Evolutionary conservation across 2,329 filamentous ascomycete species (phyloP).

Genomic region (Epichloe brachyelytri): DNA sequence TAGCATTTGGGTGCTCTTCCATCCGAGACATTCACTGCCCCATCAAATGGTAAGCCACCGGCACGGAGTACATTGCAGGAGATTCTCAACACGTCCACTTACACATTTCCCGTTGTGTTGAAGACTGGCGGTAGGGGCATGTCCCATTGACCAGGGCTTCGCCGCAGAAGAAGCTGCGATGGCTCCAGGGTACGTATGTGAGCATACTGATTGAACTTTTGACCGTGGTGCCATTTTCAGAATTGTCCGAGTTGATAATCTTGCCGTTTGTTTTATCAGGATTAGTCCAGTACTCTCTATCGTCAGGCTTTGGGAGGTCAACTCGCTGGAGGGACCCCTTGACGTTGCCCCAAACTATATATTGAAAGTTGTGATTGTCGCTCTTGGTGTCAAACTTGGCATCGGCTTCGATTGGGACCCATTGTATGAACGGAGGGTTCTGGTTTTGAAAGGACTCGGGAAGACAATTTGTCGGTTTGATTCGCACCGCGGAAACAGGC

Average conservation of each 20-base stretch:
- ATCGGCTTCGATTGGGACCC: constrained; percentile 61
- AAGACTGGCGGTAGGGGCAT: constrained; percentile 68
- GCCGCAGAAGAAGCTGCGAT: constrained; percentile 52
- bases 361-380: constrained; percentile 50
- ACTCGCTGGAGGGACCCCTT: constrained; percentile 51
- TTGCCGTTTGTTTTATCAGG: constrained; percentile 54
- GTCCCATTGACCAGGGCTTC: constrained; percentile 41
- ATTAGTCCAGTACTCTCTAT: constrained; percentile 50
- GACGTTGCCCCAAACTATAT: constrained; percentile 87
- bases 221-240: constrained; percentile 58
- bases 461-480: constrained; percentile 81
- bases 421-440: constrained; percentile 57
- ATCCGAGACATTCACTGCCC: neutral
- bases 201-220: constrained; percentile 60
- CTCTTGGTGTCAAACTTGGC: constrained; percentile 56
- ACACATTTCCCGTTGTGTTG: constrained; percentile 19
- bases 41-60: too few relatives aligned
- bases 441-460: constrained; percentile 42
- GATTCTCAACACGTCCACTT: constrained; percentile 1
- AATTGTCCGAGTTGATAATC: constrained; percentile 52
- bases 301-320: constrained; percentile 44
- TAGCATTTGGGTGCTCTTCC: constrained; percentile 5
- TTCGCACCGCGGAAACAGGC: constrained; percentile 47
- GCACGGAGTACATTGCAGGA: neutral
- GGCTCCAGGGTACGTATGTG: constrained; percentile 57